A percentile compares a stretch with the other conserved stretches of the same genome.
Conservation (phyloP, 805 yeast species). For the Ogataea ramenticola region DNA sequence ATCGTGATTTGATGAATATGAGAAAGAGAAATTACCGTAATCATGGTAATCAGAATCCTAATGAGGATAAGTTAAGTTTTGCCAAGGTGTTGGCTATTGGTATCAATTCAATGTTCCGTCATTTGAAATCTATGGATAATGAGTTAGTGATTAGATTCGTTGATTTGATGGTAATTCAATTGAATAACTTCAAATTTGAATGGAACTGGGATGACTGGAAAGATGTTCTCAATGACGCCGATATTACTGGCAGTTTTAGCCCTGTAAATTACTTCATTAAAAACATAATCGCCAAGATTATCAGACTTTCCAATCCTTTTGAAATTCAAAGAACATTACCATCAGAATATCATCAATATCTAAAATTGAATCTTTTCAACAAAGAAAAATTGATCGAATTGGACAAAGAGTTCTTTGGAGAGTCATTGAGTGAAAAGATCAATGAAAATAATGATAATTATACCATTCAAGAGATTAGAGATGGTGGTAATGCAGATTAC, state of each 20-base stretch:
- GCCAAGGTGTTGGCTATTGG: constrained; percentile 96
- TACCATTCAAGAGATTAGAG: constrained; percentile 10
- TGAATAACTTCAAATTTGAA: constrained; percentile 87
- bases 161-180: constrained; percentile 90
- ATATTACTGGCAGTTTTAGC: too few species aligned
- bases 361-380: constrained; percentile 35
- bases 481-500: constrained; percentile 21
- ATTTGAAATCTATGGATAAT: constrained; percentile 61
- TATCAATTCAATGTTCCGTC: constrained; percentile 69
- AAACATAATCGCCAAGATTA: constrained; percentile 76
- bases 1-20: constrained; percentile 55
- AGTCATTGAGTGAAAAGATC: constrained; percentile 13
- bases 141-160: constrained; percentile 67
- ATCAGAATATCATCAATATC: constrained; percentile 41
- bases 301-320: constrained; percentile 70
- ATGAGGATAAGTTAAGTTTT: constrained; percentile 39
- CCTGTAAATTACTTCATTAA: constrained; percentile 69
- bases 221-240: constrained; percentile 33
- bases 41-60: not conserved
- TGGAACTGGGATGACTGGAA: constrained; percentile 99
- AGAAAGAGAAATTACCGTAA: constrained; percentile 5
- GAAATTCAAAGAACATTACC: constrained; percentile 70
- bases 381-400: constrained; percentile 28
- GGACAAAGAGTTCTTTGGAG: constrained; percentile 29
- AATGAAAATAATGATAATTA: constrained; percentile 9